A percentile compares a stretch with the other conserved stretches of the same genome.
Conservation (phyloP, 306 rosid genomes). For the Ochetophila trinervis region DNA sequence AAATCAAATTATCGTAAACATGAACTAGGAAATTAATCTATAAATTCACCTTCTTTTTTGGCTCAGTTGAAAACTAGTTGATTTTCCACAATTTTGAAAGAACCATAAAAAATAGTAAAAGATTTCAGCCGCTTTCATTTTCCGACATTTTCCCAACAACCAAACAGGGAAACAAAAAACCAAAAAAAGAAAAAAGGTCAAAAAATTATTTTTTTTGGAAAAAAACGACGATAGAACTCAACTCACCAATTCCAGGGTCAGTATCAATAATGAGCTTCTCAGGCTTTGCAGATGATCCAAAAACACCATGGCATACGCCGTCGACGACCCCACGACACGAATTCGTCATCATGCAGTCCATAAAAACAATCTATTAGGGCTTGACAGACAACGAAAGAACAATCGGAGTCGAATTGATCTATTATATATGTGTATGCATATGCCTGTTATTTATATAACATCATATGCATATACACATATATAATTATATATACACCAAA, state of each 20-base stretch:
- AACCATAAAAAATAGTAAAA: not conserved
- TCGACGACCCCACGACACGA: conserved; percentile 28
- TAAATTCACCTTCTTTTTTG: not conserved
- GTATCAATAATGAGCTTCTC: conserved; percentile 89
- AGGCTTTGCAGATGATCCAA: conserved; percentile 17
- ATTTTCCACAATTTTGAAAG: not conserved
- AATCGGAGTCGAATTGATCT: not conserved
- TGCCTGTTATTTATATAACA: not conserved
- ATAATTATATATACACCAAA: not conserved
- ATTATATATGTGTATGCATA: conserved; percentile 9
- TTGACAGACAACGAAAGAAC: not conserved
- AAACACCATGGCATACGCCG: conserved; percentile 11
- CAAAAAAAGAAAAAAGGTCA: not conserved
- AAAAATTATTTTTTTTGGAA: too few relatives aligned
- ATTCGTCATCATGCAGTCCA: conserved; percentile 22
- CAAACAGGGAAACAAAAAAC: conserved; percentile 1
- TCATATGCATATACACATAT: not conserved
- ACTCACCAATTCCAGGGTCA: conserved; percentile 95
- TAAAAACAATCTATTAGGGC: not conserved
- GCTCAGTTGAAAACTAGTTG: not conserved
- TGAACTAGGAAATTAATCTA: not conserved
- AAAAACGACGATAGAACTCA: conserved; percentile 15
- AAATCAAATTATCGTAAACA: not conserved
- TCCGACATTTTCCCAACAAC: conserved; percentile 9
- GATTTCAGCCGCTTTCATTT: not conserved